These are phyloP conservation scores for Uncinocarpus reesii DNA, from an alignment of 2,329 filamentous ascomycete genomes.

Conservation along the genomic window DNA sequence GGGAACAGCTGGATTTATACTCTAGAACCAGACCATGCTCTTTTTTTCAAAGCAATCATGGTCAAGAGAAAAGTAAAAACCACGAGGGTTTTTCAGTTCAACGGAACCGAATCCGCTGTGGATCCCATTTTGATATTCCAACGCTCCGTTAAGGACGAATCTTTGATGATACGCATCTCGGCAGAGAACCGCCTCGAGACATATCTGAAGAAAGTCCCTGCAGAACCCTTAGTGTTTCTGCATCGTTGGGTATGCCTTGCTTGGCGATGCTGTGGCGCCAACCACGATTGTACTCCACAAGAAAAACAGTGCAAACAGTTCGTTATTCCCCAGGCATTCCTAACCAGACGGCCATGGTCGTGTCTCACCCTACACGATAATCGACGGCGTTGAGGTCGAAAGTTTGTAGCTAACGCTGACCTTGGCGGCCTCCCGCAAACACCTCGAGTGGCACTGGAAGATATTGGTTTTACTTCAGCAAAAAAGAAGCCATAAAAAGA, in stretches of 20 bases:
- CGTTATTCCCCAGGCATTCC: neutral
- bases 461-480: too few relatives aligned
- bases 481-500: too few relatives aligned
- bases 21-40: neutral
- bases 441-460: too few relatives aligned
- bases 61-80: too few relatives aligned
- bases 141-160: constrained; percentile 14
- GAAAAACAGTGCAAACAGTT: neutral
- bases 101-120: neutral
- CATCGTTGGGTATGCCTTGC: constrained; percentile 8
- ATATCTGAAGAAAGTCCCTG: constrained; percentile 10
- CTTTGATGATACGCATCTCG: neutral
- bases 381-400: too few relatives aligned
- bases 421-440: too few relatives aligned
- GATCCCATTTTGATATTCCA: constrained; percentile 4
- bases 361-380: too few relatives aligned
- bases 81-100: neutral
- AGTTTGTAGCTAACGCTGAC: too few relatives aligned
- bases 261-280: neutral
- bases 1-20: too few relatives aligned
- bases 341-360: too few relatives aligned
- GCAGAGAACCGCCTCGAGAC: neutral
- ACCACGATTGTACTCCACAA: neutral
- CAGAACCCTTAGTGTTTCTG: constrained; percentile 12
- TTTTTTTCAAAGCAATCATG: too few relatives aligned